These are phyloP conservation scores for Fraxinus baroniana DNA, from an alignment of 305 asterid species.

Conservation along the genomic window DNA sequence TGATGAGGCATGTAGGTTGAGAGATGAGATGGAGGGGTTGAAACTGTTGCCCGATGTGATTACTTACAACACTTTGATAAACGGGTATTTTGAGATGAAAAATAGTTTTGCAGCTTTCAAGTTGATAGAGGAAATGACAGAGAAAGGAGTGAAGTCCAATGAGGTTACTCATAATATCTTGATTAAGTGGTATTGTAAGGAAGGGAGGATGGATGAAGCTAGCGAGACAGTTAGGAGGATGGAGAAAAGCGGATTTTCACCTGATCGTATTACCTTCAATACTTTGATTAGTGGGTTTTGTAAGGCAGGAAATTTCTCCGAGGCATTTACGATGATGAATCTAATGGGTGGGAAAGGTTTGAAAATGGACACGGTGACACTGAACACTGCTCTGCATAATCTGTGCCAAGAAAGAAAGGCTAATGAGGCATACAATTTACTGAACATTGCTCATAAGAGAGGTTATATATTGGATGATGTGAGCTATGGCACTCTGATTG, in stretches of 20 bases:
- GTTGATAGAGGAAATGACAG: conserved; percentile 68
- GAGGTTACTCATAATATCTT: conserved; percentile 68
- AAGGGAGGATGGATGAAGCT: conserved; percentile 70
- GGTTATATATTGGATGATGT: conserved; percentile 84
- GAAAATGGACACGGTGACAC: conserved; percentile 76
- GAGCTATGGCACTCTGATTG: conserved; percentile 81
- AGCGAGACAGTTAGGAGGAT: conserved; percentile 44
- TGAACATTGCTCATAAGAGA: conserved; percentile 53
- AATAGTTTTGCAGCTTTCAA: conserved; percentile 48
- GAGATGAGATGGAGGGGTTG: conserved; percentile 61
- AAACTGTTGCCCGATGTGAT: conserved; percentile 70
- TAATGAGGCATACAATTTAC: conserved; percentile 61
- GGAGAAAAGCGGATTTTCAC: conserved; percentile 62
- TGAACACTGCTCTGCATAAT: conserved; percentile 60
- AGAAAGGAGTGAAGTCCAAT: conserved; percentile 49
- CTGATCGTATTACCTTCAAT: conserved; percentile 66
- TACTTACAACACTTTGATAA: conserved; percentile 74
- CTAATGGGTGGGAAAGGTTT: conserved; percentile 62
- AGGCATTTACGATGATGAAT: conserved; percentile 66
- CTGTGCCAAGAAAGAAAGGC: conserved; percentile 63
- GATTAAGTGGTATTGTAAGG: conserved; percentile 78
- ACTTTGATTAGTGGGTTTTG: conserved; percentile 65
- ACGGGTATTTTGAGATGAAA: conserved; percentile 54
- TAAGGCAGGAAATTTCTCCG: conserved; percentile 64
- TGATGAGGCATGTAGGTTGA: conserved; percentile 67